These are phyloP conservation scores for Penicillium corylophilum DNA, from an alignment of 2,329 filamentous ascomycete genomes.

Conservation along the genomic window DNA sequence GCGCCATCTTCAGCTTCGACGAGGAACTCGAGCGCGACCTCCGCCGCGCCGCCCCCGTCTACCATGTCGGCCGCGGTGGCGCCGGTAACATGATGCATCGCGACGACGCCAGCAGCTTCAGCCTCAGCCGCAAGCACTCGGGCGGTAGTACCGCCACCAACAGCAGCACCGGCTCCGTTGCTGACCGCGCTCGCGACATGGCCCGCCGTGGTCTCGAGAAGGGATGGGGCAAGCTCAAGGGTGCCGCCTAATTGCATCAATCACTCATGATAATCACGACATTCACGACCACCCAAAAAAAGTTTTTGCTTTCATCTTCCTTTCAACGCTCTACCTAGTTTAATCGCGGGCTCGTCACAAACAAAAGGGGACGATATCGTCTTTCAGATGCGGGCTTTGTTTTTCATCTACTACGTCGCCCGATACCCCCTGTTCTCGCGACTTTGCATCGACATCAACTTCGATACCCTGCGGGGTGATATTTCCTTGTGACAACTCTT, in stretches of 20 bases:
- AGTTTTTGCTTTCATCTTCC: slow-evolving; percentile 18
- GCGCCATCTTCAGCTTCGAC: slow-evolving; percentile 66
- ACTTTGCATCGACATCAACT: not conserved
- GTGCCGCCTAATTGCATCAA: slow-evolving; percentile 29
- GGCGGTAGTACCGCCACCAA: slow-evolving; percentile 35
- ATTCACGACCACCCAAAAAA: slow-evolving; percentile 26
- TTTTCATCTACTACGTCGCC: slow-evolving; percentile 5
- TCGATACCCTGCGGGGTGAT: not conserved
- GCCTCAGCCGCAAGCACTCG: slow-evolving; percentile 38
- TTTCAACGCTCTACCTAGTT: slow-evolving; percentile 3
- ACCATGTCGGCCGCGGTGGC: slow-evolving; percentile 63
- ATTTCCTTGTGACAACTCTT: slow-evolving; percentile 1
- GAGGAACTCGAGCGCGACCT: slow-evolving; percentile 62
- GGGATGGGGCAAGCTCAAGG: slow-evolving; percentile 42
- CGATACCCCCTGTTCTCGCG: slow-evolving; percentile 13
- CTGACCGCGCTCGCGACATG: slow-evolving; percentile 36
- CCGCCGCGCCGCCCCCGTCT: slow-evolving; percentile 58
- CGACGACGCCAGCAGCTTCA: slow-evolving; percentile 25
- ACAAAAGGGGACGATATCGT: not conserved
- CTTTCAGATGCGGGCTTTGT: not conserved
- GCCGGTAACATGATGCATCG: slow-evolving; percentile 53
- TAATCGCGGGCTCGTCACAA: slow-evolving; percentile 8
- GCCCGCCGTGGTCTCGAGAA: slow-evolving; percentile 38
- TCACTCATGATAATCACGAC: slow-evolving; percentile 18
- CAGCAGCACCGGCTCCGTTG: slow-evolving; percentile 37